These are phyloP conservation scores for Dendrocalamus latiflorus DNA, from an alignment of 202 grass and related monocot genomes.

Conservation along the genomic window DNA sequence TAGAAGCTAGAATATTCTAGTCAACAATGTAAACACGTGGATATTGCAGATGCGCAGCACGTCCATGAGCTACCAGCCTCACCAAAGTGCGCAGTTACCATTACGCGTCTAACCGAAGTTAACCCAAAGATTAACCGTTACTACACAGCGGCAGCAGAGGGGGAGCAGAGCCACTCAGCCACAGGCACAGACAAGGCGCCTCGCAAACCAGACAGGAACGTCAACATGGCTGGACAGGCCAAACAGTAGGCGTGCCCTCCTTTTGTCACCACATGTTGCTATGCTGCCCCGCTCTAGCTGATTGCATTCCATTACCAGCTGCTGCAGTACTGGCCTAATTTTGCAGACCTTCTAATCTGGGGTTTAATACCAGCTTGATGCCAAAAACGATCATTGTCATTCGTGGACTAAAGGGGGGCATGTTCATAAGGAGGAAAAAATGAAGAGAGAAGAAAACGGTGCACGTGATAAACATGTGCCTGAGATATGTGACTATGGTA, in stretches of 20 bases:
- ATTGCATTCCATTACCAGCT: background rate
- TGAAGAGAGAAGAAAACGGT: background rate
- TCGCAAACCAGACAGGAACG: too few species aligned
- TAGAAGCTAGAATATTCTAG: background rate
- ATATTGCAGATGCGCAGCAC: background rate
- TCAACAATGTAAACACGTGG: background rate
- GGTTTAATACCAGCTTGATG: background rate
- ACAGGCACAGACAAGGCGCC: too few species aligned
- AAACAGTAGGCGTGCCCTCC: background rate
- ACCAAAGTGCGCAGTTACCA: constrained; percentile 9
- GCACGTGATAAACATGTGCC: background rate
- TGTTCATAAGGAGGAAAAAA: background rate
- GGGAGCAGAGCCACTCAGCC: too few species aligned
- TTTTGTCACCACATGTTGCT: background rate
- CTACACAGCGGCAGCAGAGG: background rate
- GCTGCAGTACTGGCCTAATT: background rate
- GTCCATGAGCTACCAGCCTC: background rate
- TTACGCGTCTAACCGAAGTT: background rate
- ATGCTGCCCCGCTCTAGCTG: background rate
- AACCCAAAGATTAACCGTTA: background rate
- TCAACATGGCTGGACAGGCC: background rate
- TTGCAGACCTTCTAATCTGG: constrained; percentile 1
- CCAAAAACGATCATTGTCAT: background rate
- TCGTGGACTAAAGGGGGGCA: background rate
- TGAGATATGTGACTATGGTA: background rate